A percentile compares a stretch with the other conserved stretches of the same genome.
Evolutionary conservation across 2,329 filamentous ascomycete genomes (phyloP).

Genomic region (Helotiales sp.): DNA sequence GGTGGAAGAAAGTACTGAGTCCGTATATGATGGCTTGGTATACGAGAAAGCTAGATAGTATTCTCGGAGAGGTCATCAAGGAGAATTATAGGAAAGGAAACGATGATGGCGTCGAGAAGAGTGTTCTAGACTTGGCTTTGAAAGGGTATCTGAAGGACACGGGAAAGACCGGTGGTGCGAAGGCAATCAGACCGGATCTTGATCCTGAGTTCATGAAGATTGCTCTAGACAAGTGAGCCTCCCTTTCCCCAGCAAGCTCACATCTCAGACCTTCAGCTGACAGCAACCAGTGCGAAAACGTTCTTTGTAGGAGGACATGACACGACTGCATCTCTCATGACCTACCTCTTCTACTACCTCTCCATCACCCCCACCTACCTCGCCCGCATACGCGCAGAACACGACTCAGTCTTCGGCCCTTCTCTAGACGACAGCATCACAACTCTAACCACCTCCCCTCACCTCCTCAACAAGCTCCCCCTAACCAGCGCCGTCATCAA

Average conservation of each 20-base stretch:
- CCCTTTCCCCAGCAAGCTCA: neutral
- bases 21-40: conserved; percentile 26
- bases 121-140: conserved; percentile 30
- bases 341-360: conserved; percentile 28
- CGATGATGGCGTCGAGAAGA: conserved; percentile 26
- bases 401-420: conserved; percentile 20
- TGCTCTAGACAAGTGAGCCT: conserved; percentile 28
- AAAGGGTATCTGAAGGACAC: conserved; percentile 29
- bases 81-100: conserved; percentile 18
- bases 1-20: conserved; percentile 20
- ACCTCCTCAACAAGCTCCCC: conserved; percentile 27
- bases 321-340: conserved; percentile 28
- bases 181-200: conserved; percentile 14
- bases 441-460: conserved; percentile 16
- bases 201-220: conserved; percentile 29
- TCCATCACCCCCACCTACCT: conserved; percentile 25
- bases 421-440: conserved; percentile 9
- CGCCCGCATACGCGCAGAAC: conserved; percentile 22
- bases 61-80: conserved; percentile 24
- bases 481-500: conserved; percentile 27
- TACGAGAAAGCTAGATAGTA: conserved; percentile 23
- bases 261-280: neutral
- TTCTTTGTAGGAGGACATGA: conserved; percentile 30
- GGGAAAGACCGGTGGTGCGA: conserved; percentile 9
- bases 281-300: conserved; percentile 21